Evolutionary conservation across 352 stramenopile species (phyloP).

Genomic region (Phytopythium boreale): DNA sequence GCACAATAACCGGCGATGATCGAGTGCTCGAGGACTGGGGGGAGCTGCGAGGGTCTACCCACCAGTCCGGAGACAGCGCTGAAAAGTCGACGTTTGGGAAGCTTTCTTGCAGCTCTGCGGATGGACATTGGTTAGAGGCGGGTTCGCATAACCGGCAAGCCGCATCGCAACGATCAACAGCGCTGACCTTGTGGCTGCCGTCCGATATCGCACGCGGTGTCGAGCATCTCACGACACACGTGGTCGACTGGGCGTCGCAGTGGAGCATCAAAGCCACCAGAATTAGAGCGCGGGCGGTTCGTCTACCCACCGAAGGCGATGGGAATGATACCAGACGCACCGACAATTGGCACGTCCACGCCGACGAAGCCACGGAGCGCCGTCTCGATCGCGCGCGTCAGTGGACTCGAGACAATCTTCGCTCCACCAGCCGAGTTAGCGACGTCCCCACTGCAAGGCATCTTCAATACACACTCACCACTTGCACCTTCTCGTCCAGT

Average conservation of each 20-base stretch:
- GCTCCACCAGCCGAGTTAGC: not conserved
- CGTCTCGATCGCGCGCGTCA: slow-evolving; percentile 83
- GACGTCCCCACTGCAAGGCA: not conserved
- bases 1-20: slow-evolving; percentile 16
- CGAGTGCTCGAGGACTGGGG: slow-evolving; percentile 16
- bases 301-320: not conserved
- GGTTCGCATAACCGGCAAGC: not conserved
- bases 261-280: not conserved
- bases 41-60: slow-evolving; percentile 42
- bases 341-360: slow-evolving; percentile 48
- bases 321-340: slow-evolving; percentile 15
- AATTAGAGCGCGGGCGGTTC: slow-evolving; percentile 1
- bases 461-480: slow-evolving; percentile 29
- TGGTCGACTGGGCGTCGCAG: slow-evolving; percentile 42
- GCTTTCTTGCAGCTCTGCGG: not conserved
- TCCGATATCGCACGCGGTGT: slow-evolving; percentile 83
- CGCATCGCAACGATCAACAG: not conserved
- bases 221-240: slow-evolving; percentile 77
- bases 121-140: not conserved
- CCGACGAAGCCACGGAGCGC: slow-evolving; percentile 59
- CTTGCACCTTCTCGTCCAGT: slow-evolving; percentile 63
- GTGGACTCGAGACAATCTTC: slow-evolving; percentile 79
- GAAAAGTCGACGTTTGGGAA: slow-evolving; percentile 40
- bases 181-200: slow-evolving; percentile 39
- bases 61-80: slow-evolving; percentile 56